Evolutionary conservation across 2,329 filamentous ascomycete genomes (phyloP), one percentile per base, ranked within the genome.

Genomic region (Metarhizium brunneum): DNA sequence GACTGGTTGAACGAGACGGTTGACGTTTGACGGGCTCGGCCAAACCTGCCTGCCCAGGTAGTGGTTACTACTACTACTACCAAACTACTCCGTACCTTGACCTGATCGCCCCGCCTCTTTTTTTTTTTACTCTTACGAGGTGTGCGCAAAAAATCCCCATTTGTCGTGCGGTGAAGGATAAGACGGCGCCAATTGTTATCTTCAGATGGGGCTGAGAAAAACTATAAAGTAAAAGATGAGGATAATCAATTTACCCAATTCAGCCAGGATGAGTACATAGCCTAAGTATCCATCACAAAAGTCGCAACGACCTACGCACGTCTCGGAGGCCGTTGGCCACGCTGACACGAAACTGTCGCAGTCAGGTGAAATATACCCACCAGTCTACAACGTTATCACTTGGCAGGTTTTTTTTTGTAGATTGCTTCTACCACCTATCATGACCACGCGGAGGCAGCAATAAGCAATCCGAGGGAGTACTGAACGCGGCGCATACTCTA

Each of bases 131-230:
- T 48, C 25, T n/a, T 48, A 20, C 45, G 30, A 47, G 43, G 42
- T 35, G 40, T 40, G 25, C 32, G 30, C 52, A 47, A 7, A 25
- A 47, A 25, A 47, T 40, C 52, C 38, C 45, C 32, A 38, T 47
- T 47, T 14, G 29, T 49, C 10, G n/a, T 40, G 32, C 43, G 32
- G 45, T 54, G 42, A 54, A 30, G 51, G 40, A 53, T 25, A 53
- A 48, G 52, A 35, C 43, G 43, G 13, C 52, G 35, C 43, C 47
- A 6, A 32, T 30, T 47, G 52, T 54, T 54, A 49, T 54, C 45
- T 49, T 18, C 47, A 11, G 32, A 48, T 32, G 25, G 43, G 52
- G 43, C 52, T 20, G 32, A 42, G 14, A 40, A 47, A 30, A 35
- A 52, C 4, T 13, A 53, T 45, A 47, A 18, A 47, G 38, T 47